Conservation (phyloP, 129 eudicot genomes). For the Flaveria linearis region DNA sequence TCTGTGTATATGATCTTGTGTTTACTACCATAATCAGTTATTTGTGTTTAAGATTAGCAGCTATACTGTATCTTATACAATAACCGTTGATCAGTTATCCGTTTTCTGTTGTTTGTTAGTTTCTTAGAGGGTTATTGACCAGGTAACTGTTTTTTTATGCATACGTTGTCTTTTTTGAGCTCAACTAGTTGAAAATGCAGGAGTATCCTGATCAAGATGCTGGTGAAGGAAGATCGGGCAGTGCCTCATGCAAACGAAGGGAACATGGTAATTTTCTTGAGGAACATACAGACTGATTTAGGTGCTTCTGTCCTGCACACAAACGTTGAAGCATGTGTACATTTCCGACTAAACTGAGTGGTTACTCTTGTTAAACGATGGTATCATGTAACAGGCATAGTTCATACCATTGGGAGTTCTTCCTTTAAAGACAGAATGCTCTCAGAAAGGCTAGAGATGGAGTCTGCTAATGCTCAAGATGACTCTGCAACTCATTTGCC, state of each 20-base stretch:
- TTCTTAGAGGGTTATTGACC: slow-evolving; percentile 7
- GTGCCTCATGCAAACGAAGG: slow-evolving; percentile 30
- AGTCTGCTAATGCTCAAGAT: slow-evolving; percentile 26
- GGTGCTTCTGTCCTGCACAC: background rate
- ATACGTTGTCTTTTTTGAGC: slow-evolving; percentile 3
- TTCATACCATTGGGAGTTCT: background rate
- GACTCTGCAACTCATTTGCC: slow-evolving; percentile 20
- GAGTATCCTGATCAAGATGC: slow-evolving; percentile 31
- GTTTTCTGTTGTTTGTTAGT: slow-evolving; percentile 7
- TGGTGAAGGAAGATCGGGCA: slow-evolving; percentile 29
- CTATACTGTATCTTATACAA: slow-evolving; percentile 1
- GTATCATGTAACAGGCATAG: slow-evolving; percentile 17
- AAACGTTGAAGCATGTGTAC: slow-evolving; percentile 23
- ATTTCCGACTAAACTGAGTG: background rate
- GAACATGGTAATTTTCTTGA: slow-evolving; percentile 34
- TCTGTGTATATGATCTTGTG: background rate
- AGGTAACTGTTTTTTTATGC: slow-evolving; percentile 2
- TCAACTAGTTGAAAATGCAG: slow-evolving; percentile 18
- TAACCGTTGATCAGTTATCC: background rate
- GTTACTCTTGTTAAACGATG: slow-evolving; percentile 11
- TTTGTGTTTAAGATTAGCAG: background rate
- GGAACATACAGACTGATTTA: background rate
- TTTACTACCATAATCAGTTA: background rate
- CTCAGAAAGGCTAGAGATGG: slow-evolving; percentile 25
- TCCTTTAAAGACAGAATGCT: slow-evolving; percentile 16